These are phyloP conservation scores for Simplicillium aogashimaense DNA, from an alignment of 2,329 filamentous ascomycete species.

Conservation along the genomic window DNA sequence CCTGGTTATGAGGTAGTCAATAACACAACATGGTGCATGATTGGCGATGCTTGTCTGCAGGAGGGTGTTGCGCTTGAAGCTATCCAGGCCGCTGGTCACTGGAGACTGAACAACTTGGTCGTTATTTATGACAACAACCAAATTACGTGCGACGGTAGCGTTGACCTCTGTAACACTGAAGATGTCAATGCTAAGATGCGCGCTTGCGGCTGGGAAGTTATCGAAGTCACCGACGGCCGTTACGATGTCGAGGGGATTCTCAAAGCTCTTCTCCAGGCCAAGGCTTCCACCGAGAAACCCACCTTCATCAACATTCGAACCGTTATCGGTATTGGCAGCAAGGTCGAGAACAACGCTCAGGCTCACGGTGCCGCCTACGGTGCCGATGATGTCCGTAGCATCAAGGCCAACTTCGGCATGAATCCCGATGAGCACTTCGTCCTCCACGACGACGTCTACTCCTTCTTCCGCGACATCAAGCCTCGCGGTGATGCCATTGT, in stretches of 20 bases:
- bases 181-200: slow-evolving; percentile 49
- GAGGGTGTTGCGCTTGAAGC: slow-evolving; percentile 49
- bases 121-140: slow-evolving; percentile 54
- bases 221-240: slow-evolving; percentile 42
- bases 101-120: slow-evolving; percentile 43
- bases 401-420: slow-evolving; percentile 13
- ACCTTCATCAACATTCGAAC: slow-evolving; percentile 45
- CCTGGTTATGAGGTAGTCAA: slow-evolving; percentile 36
- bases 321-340: slow-evolving; percentile 36
- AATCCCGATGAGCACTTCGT: slow-evolving; percentile 23
- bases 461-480: slow-evolving; percentile 37
- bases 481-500: slow-evolving; percentile 32
- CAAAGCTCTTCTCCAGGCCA: slow-evolving; percentile 27
- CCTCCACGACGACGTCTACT: slow-evolving; percentile 32
- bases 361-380: slow-evolving; percentile 46
- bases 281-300: slow-evolving; percentile 29
- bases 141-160: slow-evolving; percentile 46
- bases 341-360: slow-evolving; percentile 30
- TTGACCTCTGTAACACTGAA: slow-evolving; percentile 43
- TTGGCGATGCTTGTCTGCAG: slow-evolving; percentile 47
- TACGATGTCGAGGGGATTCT: slow-evolving; percentile 37
- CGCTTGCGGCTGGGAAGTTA: slow-evolving; percentile 44
- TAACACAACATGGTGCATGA: slow-evolving; percentile 46
- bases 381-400: slow-evolving; percentile 31
- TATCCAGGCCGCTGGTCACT: slow-evolving; percentile 45